phyloP scores from a whole-genome alignment of 306 rosid species.

The Gynostemma pentaphyllum region DNA sequence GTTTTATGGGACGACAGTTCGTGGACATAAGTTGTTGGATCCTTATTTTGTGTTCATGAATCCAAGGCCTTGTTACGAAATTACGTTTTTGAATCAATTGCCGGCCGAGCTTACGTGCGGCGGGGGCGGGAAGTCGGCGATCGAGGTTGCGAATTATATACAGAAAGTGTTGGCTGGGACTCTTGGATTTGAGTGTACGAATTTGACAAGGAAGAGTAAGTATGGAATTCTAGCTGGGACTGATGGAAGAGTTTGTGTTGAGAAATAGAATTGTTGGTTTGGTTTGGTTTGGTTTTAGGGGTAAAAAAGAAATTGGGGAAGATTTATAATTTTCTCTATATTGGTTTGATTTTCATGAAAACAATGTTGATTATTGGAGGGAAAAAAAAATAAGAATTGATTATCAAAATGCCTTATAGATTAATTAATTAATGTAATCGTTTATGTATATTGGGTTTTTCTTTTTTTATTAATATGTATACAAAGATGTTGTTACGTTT shows the following conservation, averaged over 20 bases:
- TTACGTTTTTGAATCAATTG: slow-evolving; percentile 68
- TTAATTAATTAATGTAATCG: neutral
- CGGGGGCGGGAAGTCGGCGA: slow-evolving; percentile 64
- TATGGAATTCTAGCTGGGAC: slow-evolving; percentile 78
- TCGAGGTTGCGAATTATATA: slow-evolving; percentile 84
- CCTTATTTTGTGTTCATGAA: slow-evolving; percentile 96
- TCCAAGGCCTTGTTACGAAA: slow-evolving; percentile 70
- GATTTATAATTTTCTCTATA: neutral
- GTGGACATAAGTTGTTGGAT: slow-evolving; percentile 64
- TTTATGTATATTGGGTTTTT: slow-evolving; percentile 10
- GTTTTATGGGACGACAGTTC: slow-evolving; percentile 63
- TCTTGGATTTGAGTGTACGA: slow-evolving; percentile 86
- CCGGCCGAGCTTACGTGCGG: slow-evolving; percentile 64
- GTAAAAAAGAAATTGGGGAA: too few species aligned
- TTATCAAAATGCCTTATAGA: neutral
- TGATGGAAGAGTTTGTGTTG: slow-evolving; percentile 54
- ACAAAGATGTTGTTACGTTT: neutral
- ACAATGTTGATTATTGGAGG: neutral
- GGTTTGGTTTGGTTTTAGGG: too few species aligned
- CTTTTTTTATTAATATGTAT: neutral
- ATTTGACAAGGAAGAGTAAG: slow-evolving; percentile 76
- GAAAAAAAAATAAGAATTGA: neutral
- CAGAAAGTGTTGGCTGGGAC: slow-evolving; percentile 78
- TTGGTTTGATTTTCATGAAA: neutral
- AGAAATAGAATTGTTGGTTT: slow-evolving; percentile 42